Conservation (phyloP, 2,329 filamentous ascomycete genomes). For the Neopestalotiopsis sp. region DNA sequence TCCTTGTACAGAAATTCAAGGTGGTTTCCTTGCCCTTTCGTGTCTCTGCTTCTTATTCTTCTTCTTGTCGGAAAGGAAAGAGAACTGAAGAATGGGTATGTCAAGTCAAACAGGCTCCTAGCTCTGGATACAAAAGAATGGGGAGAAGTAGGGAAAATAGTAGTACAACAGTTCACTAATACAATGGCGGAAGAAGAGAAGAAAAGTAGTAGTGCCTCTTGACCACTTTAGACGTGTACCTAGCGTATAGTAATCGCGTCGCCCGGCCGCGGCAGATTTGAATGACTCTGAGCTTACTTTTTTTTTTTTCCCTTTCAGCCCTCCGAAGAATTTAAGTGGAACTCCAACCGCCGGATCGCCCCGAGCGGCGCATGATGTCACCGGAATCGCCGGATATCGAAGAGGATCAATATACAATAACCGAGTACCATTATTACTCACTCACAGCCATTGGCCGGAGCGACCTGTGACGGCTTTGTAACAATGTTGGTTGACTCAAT, state of each 20-base stretch:
- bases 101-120: background rate
- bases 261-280: background rate
- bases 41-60: background rate
- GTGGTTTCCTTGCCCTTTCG: too few relatives aligned
- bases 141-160: background rate
- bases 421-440: too few relatives aligned
- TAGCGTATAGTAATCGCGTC: background rate
- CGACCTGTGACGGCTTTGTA: too few relatives aligned
- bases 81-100: background rate
- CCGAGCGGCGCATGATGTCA: background rate
- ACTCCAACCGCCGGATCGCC: background rate
- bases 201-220: background rate
- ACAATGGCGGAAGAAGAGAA: background rate
- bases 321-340: background rate
- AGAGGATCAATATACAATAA: too few relatives aligned
- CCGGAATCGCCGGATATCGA: background rate
- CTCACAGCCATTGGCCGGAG: too few relatives aligned
- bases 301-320: background rate
- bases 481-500: too few relatives aligned
- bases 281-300: too few relatives aligned
- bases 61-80: background rate
- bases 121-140: background rate
- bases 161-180: background rate
- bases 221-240: background rate
- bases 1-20: background rate